Evolutionary conservation across 225 moss, liverwort and hornwort species (phyloP).

Genomic region (Lunularia cruciata): DNA sequence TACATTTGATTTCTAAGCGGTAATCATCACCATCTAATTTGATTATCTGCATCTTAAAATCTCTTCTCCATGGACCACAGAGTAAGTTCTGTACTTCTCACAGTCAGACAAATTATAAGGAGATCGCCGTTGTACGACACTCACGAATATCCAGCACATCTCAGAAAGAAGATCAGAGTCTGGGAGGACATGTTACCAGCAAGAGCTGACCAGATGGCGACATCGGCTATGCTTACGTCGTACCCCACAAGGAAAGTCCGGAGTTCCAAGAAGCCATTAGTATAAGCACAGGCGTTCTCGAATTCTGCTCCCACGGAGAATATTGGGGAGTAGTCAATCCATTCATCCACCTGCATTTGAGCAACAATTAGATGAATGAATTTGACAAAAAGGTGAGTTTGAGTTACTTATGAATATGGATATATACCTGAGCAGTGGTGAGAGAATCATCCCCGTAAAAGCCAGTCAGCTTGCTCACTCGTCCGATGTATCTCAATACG

Average conservation of each 20-base stretch:
- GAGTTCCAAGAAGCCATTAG: slow-evolving; percentile 51
- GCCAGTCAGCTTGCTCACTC: slow-evolving; percentile 48
- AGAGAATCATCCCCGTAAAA: slow-evolving; percentile 52
- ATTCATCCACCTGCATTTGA: slow-evolving; percentile 63
- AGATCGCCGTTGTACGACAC: too few species aligned
- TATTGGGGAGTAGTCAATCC: slow-evolving; percentile 62
- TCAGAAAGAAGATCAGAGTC: not conserved
- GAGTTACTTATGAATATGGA: too few species aligned
- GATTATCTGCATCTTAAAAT: too few species aligned
- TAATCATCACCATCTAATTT: too few species aligned
- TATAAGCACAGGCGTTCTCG: slow-evolving; percentile 65
- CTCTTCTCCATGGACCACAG: too few species aligned
- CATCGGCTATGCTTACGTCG: slow-evolving; percentile 69
- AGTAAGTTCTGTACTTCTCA: too few species aligned
- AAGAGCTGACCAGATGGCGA: slow-evolving; percentile 59
- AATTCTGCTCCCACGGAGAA: slow-evolving; percentile 74
- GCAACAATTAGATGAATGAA: not conserved
- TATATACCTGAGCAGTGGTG: slow-evolving; percentile 53
- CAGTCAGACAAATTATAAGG: too few species aligned
- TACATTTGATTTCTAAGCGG: too few species aligned
- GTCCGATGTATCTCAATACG: slow-evolving; percentile 47
- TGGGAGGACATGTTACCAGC: slow-evolving; percentile 28
- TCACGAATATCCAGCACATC: not conserved
- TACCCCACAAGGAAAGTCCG: slow-evolving; percentile 84
- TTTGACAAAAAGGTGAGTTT: too few species aligned